phyloP scores from a whole-genome alignment of 305 asterid genomes.

The Stenogyne calaminthoides region DNA sequence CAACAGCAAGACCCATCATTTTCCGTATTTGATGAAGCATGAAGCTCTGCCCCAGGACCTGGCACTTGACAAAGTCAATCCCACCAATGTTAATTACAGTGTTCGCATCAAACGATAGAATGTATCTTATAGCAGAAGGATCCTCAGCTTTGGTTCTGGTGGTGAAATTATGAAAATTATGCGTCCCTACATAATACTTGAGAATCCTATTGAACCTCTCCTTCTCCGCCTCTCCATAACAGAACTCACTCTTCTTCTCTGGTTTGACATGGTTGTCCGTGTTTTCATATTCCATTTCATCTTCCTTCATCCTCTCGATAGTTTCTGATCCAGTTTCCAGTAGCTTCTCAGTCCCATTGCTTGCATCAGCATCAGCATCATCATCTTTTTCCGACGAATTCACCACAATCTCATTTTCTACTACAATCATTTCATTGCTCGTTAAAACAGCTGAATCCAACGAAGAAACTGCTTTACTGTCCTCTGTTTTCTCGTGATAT shows the following conservation, averaged over 20 bases:
- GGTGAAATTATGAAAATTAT: conserved; percentile 90
- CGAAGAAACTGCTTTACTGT: conserved; percentile 21
- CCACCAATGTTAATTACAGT: conserved; percentile 59
- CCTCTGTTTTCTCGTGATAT: conserved; percentile 32
- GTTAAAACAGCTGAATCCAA: conserved; percentile 12
- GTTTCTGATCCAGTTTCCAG: conserved; percentile 29
- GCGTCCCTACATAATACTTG: conserved; percentile 78
- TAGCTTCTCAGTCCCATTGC: conserved; percentile 26
- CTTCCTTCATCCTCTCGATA: conserved; percentile 35
- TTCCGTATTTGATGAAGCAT: conserved; percentile 99
- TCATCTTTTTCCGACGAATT: conserved; percentile 27
- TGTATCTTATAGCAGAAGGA: conserved; percentile 77
- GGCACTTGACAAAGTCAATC: conserved; percentile 83
- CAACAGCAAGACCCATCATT: conserved; percentile 95
- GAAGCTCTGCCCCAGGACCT: conserved; percentile 93
- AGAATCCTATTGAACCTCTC: conserved; percentile 78
- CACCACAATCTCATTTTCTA: conserved; percentile 7
- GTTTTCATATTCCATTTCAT: conserved; percentile 28
- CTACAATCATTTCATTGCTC: neutral
- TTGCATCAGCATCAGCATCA: conserved; percentile 24
- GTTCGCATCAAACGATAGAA: conserved; percentile 69
- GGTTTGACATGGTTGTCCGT: conserved; percentile 23
- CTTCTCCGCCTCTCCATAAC: conserved; percentile 65
- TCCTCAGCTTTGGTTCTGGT: conserved; percentile 89
- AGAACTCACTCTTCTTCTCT: conserved; percentile 47